Evolutionary conservation across 148 eudicot species (phyloP), one percentile per base, ranked within the genome.

Genomic region (Camellia granthamiana): DNA sequence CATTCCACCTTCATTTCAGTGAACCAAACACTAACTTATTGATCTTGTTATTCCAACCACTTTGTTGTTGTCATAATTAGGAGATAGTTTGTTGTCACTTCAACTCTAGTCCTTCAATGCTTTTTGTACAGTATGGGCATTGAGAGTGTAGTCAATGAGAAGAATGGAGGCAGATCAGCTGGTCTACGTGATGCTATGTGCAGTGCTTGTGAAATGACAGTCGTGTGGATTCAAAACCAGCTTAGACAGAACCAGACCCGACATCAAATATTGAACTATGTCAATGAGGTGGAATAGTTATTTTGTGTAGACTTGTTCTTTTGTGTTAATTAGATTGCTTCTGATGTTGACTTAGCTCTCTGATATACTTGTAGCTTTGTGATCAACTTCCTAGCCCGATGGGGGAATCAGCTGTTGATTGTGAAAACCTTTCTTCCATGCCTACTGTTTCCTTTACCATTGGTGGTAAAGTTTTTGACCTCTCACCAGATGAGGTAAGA

Each of bases 171-270:
- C 30, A 84, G 79, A 43, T 84, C 92, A 68, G 83, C 89, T 68
- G 88, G 87, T 6, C 69, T 84, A 69, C 81, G 19, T 64, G 94
- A 90, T 79, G 91, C 78, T 54, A 86, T 80, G 89, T 96, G 99
- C 86, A 63, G 93, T 30, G 87, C 92, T 61, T 96, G 99, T 84
- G 99, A 96, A 88, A 96, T 96, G 98, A 83, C 95, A 21, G 94
- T 94, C 56, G 93, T 91, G 62, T 96, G 99, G 99, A 89, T 94
- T 90, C 89, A 90, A 67, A 91, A 79, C 79, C 97, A 96, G 79
- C 90, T 94, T 47, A 84, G 66, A 56, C 89, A 88, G 76, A 96
- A 94, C 80, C 86, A 87, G 82, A 94, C 99, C 65, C 83, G 90
- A 83, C 94, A 92, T 7, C 86, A 60, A n/a, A 88, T 93, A 61